These are phyloP conservation scores for Xylaria grammica DNA, from an alignment of 495 filamentous ascomycete genomes.

Conservation along the genomic window DNA sequence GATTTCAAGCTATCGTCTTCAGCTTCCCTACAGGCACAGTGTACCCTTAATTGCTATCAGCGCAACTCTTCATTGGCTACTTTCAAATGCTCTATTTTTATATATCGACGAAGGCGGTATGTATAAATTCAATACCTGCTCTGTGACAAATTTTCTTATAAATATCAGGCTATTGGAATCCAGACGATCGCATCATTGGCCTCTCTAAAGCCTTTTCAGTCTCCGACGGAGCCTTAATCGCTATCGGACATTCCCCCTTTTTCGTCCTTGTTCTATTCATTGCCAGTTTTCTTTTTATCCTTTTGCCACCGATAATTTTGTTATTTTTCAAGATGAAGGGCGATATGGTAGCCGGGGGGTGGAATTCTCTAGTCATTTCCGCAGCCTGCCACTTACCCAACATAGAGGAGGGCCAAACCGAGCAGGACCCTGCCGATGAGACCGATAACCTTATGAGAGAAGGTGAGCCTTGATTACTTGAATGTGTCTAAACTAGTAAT, in stretches of 20 bases:
- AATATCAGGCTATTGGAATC: background rate
- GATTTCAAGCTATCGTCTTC: constrained; percentile 24
- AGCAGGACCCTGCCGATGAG: background rate
- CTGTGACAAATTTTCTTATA: background rate
- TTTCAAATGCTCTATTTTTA: constrained; percentile 23
- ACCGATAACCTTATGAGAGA: background rate
- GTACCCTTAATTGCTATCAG: constrained; percentile 35
- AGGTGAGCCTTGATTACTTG: background rate
- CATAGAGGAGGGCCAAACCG: background rate
- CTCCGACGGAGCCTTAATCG: background rate
- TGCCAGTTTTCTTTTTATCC: background rate
- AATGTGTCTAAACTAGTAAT: background rate
- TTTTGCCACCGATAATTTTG: background rate
- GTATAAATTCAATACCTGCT: background rate
- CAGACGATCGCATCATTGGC: background rate
- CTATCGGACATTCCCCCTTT: background rate
- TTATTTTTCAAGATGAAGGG: background rate
- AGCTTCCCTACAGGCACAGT: constrained; percentile 23
- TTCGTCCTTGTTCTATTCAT: background rate
- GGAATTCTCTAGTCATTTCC: constrained; percentile 4
- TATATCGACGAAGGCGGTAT: constrained; percentile 20
- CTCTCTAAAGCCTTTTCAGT: background rate
- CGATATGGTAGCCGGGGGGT: background rate
- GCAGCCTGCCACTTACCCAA: constrained; percentile 3
- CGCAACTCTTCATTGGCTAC: constrained; percentile 28